A percentile compares a stretch with the other conserved stretches of the same genome.
phyloP scores from a whole-genome alignment of 306 rosid genomes.

The Spatholobus suberectus region DNA sequence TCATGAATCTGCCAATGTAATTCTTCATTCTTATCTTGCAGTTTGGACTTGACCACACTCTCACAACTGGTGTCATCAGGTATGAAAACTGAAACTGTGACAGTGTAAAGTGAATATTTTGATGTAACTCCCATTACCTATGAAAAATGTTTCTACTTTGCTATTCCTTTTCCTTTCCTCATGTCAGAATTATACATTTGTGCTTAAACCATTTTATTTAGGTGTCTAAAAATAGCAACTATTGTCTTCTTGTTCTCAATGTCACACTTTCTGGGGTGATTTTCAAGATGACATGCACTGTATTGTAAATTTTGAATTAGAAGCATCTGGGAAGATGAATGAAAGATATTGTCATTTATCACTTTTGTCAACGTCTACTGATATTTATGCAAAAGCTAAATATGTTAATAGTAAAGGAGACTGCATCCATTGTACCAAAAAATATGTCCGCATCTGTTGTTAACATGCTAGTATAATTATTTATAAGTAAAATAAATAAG shows the following conservation, averaged over 20 bases:
- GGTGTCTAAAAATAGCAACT: slow-evolving; percentile 23
- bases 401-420: not conserved
- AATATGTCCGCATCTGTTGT: not conserved
- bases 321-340: not conserved
- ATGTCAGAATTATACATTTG: not conserved
- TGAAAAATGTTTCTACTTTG: not conserved
- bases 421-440: not conserved
- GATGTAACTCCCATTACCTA: not conserved
- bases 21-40: slow-evolving; percentile 51
- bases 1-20: slow-evolving; percentile 17
- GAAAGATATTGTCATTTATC: slow-evolving; percentile 24
- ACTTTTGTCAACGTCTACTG: not conserved
- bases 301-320: slow-evolving; percentile 16
- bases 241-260: not conserved
- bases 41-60: slow-evolving; percentile 99
- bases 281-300: slow-evolving; percentile 8
- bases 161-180: slow-evolving; percentile 27
- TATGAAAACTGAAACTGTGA: slow-evolving; percentile 47
- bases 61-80: slow-evolving; percentile 97
- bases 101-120: slow-evolving; percentile 25
- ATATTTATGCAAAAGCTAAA: not conserved
- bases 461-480: not conserved
- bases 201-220: not conserved
- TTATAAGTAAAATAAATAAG: slow-evolving; percentile 4
- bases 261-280: not conserved